A percentile compares a stretch with the other conserved stretches of the same genome.
Evolutionary conservation across 2,329 filamentous ascomycete genomes (phyloP).

Genomic region (Hypoxylon rubiginosum): DNA sequence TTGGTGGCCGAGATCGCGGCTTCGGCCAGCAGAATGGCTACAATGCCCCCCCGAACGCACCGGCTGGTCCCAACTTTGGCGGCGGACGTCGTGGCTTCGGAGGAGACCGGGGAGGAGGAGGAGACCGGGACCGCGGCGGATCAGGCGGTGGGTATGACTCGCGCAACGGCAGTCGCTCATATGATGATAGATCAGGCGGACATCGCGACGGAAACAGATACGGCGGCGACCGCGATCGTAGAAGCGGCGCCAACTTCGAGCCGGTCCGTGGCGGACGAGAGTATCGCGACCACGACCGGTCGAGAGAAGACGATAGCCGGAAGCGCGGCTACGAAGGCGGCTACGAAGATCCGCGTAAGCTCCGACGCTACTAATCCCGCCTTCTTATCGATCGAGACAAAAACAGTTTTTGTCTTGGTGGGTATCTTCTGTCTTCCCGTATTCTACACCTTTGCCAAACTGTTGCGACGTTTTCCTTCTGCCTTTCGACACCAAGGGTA

Average conservation of each 20-base stretch:
- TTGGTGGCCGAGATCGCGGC: constrained; percentile 62
- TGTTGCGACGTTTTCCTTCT: constrained; percentile 52
- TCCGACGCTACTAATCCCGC: constrained; percentile 67
- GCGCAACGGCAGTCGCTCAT: constrained; percentile 69
- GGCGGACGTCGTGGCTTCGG: constrained; percentile 63
- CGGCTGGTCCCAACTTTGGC: constrained; percentile 68
- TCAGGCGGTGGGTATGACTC: constrained; percentile 69
- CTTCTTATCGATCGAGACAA: constrained; percentile 59
- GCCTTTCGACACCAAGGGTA: constrained; percentile 54
- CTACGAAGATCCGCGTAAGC: constrained; percentile 81
- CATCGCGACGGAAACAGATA: constrained; percentile 63
- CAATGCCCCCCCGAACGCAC: constrained; percentile 69
- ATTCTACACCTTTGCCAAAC: constrained; percentile 47
- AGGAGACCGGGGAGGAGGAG: constrained; percentile 21
- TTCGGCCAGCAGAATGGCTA: constrained; percentile 62
- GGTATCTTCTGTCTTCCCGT: constrained; percentile 60
- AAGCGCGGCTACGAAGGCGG: constrained; percentile 82
- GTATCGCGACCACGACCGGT: constrained; percentile 68
- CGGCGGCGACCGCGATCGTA: constrained; percentile 51
- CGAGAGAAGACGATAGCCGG: constrained; percentile 69
- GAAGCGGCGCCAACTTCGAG: constrained; percentile 79
- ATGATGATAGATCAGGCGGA: constrained; percentile 68
- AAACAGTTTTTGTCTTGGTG: constrained; percentile 55
- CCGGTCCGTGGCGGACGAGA: constrained; percentile 76
- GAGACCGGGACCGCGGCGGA: constrained; percentile 62